Conservation (phyloP, 2,329 filamentous ascomycete species). For the Hyphodiscus sp. region DNA sequence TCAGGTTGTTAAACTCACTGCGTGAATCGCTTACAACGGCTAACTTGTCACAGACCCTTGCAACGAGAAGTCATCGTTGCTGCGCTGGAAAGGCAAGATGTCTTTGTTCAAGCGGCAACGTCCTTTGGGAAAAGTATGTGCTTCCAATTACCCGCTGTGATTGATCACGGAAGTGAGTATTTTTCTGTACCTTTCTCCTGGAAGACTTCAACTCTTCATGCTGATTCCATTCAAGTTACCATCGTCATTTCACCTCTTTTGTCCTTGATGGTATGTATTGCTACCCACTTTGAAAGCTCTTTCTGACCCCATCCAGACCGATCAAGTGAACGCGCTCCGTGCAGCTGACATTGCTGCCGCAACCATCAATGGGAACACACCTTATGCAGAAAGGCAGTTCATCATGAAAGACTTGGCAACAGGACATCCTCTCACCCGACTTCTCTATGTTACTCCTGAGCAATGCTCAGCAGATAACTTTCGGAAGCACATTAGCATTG, state of each 20-base stretch:
- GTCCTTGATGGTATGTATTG: conserved; percentile 67
- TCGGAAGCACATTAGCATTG: conserved; percentile 63
- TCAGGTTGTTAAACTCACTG: conserved; percentile 46
- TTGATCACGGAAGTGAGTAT: conserved; percentile 69
- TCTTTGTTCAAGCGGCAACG: conserved; percentile 86
- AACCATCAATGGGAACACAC: conserved; percentile 80
- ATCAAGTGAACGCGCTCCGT: conserved; percentile 79
- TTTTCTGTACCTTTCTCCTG: conserved; percentile 29
- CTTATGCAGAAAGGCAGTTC: conserved; percentile 52
- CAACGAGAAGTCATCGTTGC: conserved; percentile 85
- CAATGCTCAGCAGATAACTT: conserved; percentile 74
- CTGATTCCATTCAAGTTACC: conserved; percentile 51
- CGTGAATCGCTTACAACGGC: background rate
- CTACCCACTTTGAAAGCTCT: background rate
- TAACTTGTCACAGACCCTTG: conserved; percentile 53
- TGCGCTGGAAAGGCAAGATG: conserved; percentile 76
- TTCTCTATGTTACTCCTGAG: conserved; percentile 93
- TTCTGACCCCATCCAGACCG: conserved; percentile 52
- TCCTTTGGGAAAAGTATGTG: conserved; percentile 92
- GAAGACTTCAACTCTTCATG: conserved; percentile 2
- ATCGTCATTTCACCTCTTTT: conserved; percentile 86
- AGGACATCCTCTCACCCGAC: conserved; percentile 73
- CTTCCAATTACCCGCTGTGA: conserved; percentile 84
- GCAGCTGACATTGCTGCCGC: conserved; percentile 71
- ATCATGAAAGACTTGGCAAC: conserved; percentile 80